Percentiles rank a stretch among this genome's conserved stretches.
Evolutionary conservation across 176 grass and related monocot species (phyloP).

Genomic region (Phoenix roebelenii): DNA sequence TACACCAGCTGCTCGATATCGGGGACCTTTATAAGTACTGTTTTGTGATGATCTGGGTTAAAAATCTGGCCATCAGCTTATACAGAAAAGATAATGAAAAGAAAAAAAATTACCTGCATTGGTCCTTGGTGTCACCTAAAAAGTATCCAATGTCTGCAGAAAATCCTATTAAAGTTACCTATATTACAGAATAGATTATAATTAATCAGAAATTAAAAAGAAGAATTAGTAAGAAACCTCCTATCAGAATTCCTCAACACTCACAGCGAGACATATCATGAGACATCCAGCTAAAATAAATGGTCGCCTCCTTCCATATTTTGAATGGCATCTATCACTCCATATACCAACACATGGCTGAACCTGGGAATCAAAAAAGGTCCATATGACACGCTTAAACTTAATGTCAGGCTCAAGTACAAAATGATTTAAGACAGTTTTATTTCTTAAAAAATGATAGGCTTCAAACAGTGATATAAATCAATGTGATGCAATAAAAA

Average conservation of each 20-base stretch:
- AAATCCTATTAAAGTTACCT: slow-evolving; percentile 98
- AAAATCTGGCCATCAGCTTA: not conserved
- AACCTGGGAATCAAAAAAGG: slow-evolving; percentile 32
- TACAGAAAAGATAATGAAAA: slow-evolving; percentile 1
- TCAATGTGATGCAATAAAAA: no score
- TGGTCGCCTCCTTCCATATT: slow-evolving; percentile 87
- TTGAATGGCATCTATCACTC: slow-evolving; percentile 94
- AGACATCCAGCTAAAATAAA: slow-evolving; percentile 86
- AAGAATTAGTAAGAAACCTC: not conserved
- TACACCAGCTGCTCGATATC: slow-evolving; percentile 68
- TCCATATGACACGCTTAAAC: no score
- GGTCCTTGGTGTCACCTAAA: slow-evolving; percentile 76
- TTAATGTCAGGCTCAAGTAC: no score
- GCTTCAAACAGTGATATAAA: no score
- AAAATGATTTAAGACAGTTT: no score
- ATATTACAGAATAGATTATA: slow-evolving; percentile 7
- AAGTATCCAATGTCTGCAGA: slow-evolving; percentile 97
- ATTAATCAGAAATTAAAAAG: no score
- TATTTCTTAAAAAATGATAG: no score
- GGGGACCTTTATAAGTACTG: slow-evolving; percentile 80
- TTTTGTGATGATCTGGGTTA: slow-evolving; percentile 18
- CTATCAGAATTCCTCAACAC: slow-evolving; percentile 33
- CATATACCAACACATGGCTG: slow-evolving; percentile 98
- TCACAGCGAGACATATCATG: slow-evolving; percentile 83
- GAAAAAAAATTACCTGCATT: slow-evolving; percentile 55